Evolutionary conservation across 2,329 filamentous ascomycete species (phyloP).

Genomic region (Talaromyces sp.): DNA sequence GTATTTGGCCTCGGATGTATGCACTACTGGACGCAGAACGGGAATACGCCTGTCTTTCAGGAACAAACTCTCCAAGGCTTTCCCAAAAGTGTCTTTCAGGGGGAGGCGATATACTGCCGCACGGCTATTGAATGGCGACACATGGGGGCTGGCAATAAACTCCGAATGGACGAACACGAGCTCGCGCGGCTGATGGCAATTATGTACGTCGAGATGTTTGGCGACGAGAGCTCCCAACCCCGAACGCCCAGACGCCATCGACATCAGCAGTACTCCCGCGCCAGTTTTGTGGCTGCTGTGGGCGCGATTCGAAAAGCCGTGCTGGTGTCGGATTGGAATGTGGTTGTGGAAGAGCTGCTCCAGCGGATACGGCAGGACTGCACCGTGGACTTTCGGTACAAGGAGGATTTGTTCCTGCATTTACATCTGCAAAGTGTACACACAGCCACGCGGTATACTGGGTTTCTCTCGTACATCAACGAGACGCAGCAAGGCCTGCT

Average conservation of each 20-base stretch:
- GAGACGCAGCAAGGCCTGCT: neutral
- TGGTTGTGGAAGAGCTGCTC: neutral
- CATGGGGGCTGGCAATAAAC: neutral
- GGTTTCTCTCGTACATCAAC: neutral
- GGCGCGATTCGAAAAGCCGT: constrained; percentile 17
- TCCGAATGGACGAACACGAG: neutral
- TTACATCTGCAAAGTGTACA: neutral
- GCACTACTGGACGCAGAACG: neutral
- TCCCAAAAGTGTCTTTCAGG: neutral
- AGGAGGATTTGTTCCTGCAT: neutral
- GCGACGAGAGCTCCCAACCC: neutral
- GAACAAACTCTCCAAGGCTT: neutral
- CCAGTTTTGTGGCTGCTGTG: constrained; percentile 21
- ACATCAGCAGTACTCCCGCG: constrained; percentile 19
- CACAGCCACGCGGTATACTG: neutral
- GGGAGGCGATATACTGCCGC: neutral
- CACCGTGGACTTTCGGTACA: neutral
- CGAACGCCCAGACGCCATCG: neutral
- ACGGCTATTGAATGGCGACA: neutral
- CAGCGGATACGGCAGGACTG: neutral
- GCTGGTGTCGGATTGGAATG: constrained; percentile 9
- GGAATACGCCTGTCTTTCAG: neutral
- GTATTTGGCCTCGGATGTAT: neutral
- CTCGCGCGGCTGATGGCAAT: neutral
- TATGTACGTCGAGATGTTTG: neutral